A percentile compares a stretch with the other conserved stretches of the same genome.
Evolutionary conservation across 148 eudicot genomes (phyloP).

Genomic region (Nepenthes gracilis): DNA sequence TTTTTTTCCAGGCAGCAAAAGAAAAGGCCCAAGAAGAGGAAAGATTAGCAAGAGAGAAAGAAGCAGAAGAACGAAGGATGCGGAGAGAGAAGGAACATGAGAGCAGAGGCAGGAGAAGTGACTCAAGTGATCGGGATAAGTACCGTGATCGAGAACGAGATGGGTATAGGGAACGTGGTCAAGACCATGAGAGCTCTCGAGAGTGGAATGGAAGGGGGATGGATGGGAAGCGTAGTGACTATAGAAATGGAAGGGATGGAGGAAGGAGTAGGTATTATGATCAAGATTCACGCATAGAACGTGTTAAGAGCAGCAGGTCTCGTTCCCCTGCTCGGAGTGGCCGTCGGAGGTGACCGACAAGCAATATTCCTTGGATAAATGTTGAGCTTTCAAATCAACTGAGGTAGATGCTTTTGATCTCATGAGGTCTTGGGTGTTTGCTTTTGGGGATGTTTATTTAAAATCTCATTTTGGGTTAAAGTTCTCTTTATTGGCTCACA

Average conservation of each 20-base stretch:
- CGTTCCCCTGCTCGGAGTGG: constrained; percentile 56
- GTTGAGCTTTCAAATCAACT: constrained; percentile 22
- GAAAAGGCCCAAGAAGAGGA: constrained; percentile 90
- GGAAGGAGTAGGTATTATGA: constrained; percentile 57
- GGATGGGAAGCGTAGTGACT: constrained; percentile 26
- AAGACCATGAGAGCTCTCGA: constrained; percentile 40
- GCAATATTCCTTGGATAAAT: constrained; percentile 17
- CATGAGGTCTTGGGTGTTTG: constrained; percentile 19
- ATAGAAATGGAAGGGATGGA: constrained; percentile 59
- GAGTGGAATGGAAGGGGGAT: constrained; percentile 49
- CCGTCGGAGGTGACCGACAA: constrained; percentile 41
- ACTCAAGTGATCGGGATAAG: constrained; percentile 67
- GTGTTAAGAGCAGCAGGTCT: constrained; percentile 70
- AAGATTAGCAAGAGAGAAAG: constrained; percentile 75
- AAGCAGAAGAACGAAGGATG: constrained; percentile 66
- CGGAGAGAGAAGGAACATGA: constrained; percentile 61
- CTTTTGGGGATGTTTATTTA: constrained; percentile 12
- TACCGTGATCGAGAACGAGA: constrained; percentile 39
- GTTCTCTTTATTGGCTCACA: constrained; percentile 31
- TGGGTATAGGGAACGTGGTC: constrained; percentile 26
- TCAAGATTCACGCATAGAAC: constrained; percentile 21
- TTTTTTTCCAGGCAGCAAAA: constrained; percentile 49
- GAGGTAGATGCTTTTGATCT: constrained; percentile 36
- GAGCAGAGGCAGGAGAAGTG: constrained; percentile 63
- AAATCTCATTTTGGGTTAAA: constrained; percentile 20